A percentile compares a stretch with the other conserved stretches of the same genome.
Conservation (phyloP, 768 basidiomycete genomes). For the Termitomyces sp. region DNA sequence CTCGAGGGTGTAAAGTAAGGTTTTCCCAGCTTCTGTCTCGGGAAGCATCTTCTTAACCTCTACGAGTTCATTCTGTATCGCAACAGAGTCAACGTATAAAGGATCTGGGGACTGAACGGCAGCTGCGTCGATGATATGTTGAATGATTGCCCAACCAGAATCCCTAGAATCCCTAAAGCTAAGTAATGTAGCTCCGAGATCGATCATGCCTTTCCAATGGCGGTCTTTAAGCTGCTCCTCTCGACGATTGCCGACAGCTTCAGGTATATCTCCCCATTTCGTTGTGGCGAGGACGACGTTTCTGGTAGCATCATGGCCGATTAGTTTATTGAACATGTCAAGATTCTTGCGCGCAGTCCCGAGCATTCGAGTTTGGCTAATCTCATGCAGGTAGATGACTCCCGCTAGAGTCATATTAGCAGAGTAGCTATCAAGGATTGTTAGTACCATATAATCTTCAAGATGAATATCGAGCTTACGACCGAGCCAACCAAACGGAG, state of each 20-base stretch:
- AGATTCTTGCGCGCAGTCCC: constrained; percentile 17
- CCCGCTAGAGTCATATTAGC: constrained; percentile 12
- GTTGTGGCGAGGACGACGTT: constrained; percentile 14
- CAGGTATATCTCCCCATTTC: constrained; percentile 8
- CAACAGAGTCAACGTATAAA: constrained; percentile 9
- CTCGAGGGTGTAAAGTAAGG: constrained; percentile 12
- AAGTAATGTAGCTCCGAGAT: constrained; percentile 5
- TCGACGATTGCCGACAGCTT: constrained; percentile 1
- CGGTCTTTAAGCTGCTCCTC: constrained; percentile 8
- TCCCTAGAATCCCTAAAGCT: constrained; percentile 6
- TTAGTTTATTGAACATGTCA: constrained; percentile 13
- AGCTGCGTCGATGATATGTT: constrained; percentile 5
- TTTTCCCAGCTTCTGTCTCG: constrained; percentile 19
- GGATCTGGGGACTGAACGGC: background rate
- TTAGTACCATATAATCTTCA: background rate
- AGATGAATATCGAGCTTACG: background rate
- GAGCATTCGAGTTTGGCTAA: constrained; percentile 15
- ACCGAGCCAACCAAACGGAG: constrained; percentile 9
- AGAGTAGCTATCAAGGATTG: constrained; percentile 2
- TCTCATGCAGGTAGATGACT: constrained; percentile 15
- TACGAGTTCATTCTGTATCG: constrained; percentile 20
- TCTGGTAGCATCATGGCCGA: constrained; percentile 10
- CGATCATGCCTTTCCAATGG: constrained; percentile 8
- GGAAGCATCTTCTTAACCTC: constrained; percentile 15
- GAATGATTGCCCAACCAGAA: constrained; percentile 6